phyloP scores from a whole-genome alignment of 805 yeast species.

The Wickerhamiella vanderwaltii region DNA sequence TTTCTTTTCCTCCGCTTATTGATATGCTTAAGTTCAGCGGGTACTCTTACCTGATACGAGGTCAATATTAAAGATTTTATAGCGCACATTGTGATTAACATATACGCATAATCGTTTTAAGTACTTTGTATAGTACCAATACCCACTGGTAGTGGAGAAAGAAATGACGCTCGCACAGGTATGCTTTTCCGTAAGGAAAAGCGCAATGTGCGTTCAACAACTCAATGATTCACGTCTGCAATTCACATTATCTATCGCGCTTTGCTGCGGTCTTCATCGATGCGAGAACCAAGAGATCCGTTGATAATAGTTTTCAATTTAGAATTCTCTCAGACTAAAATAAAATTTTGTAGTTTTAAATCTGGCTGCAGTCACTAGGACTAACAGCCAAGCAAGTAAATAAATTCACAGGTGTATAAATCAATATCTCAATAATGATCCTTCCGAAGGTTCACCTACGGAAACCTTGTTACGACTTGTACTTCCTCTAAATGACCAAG shows the following conservation, averaged over 20 bases:
- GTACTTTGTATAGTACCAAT: constrained; percentile 26
- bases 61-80: constrained; percentile 23
- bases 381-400: constrained; percentile 14
- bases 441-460: constrained; percentile 35
- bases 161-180: constrained; percentile 34
- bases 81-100: constrained; percentile 10
- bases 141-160: constrained; percentile 21
- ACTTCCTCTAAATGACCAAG: constrained; percentile 37
- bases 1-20: too few relatives aligned
- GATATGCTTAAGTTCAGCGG: constrained; percentile 37
- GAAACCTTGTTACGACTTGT: constrained; percentile 36
- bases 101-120: constrained; percentile 27
- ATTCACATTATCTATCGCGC: constrained; percentile 34
- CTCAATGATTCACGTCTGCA: constrained; percentile 35
- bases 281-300: constrained; percentile 37
- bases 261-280: constrained; percentile 38
- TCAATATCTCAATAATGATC: too few relatives aligned
- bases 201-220: constrained; percentile 39
- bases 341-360: too few relatives aligned
- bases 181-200: constrained; percentile 32
- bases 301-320: too few relatives aligned
- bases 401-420: constrained; percentile 19
- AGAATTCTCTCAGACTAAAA: too few relatives aligned
- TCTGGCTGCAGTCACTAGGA: too few relatives aligned
- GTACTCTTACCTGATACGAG: constrained; percentile 32